Evolutionary conservation across 441 rosid genomes (phyloP).

Genomic region (Macaranga tanarius): DNA sequence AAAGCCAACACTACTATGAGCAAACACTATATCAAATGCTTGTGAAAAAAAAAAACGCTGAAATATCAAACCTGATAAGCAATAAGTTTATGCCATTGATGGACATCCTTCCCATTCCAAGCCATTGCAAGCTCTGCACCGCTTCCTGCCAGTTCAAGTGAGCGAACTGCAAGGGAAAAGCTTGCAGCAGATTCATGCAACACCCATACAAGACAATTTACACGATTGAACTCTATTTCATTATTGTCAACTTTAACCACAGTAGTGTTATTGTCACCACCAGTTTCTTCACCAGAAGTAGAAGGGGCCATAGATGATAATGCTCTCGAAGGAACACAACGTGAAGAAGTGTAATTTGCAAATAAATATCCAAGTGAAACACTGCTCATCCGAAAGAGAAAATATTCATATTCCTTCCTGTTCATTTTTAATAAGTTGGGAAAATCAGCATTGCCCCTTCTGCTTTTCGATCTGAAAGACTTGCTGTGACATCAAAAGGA

Average conservation of each 20-base stretch:
- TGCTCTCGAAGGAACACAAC: slow-evolving; percentile 29
- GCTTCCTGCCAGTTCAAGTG: slow-evolving; percentile 48
- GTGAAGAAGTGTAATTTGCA: slow-evolving; percentile 22
- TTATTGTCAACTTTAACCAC: slow-evolving; percentile 24
- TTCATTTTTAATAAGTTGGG: slow-evolving; percentile 28
- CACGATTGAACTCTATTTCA: slow-evolving; percentile 42
- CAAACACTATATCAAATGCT: background rate
- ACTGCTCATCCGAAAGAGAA: slow-evolving; percentile 21
- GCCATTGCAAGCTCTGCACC: slow-evolving; percentile 56
- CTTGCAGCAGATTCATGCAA: slow-evolving; percentile 61
- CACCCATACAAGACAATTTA: slow-evolving; percentile 58
- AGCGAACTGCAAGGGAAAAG: slow-evolving; percentile 49
- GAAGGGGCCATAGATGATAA: slow-evolving; percentile 34
- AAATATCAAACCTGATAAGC: slow-evolving; percentile 43
- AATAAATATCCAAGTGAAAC: slow-evolving; percentile 22
- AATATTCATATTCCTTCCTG: slow-evolving; percentile 25
- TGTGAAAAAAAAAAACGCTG: background rate
- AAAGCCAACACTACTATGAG: background rate
- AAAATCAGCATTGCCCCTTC: slow-evolving; percentile 21
- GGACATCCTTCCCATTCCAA: slow-evolving; percentile 72
- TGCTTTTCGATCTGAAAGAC: slow-evolving; percentile 30
- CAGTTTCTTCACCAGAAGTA: slow-evolving; percentile 26
- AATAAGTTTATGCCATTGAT: slow-evolving; percentile 57
- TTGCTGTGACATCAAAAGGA: slow-evolving; percentile 35
- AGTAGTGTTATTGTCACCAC: slow-evolving; percentile 30